Evolutionary conservation across 768 basidiomycete species (phyloP).

Genomic region (Agaricus subrufescens): DNA sequence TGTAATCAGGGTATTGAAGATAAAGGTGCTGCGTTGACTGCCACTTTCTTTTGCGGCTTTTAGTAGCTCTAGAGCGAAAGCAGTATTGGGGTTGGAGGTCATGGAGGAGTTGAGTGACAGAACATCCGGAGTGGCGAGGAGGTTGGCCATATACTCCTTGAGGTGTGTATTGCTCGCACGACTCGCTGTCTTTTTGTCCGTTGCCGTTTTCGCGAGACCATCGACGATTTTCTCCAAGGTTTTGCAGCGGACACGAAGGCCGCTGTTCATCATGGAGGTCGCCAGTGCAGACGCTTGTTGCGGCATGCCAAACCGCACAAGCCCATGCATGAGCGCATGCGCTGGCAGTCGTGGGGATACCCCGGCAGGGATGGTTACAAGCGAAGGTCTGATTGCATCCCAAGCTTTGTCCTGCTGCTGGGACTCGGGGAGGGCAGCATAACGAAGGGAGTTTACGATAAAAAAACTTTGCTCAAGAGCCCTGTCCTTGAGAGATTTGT

Average conservation of each 20-base stretch:
- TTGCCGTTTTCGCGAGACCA: constrained; percentile 16
- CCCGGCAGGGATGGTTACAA: constrained; percentile 35
- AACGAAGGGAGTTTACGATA: constrained; percentile 54
- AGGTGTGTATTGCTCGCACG: constrained; percentile 13
- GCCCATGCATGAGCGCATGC: constrained; percentile 60
- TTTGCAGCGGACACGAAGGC: constrained; percentile 41
- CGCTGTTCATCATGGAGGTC: constrained; percentile 46
- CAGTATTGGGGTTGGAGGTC: constrained; percentile 34
- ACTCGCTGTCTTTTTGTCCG: constrained; percentile 13
- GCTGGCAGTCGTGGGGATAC: constrained; percentile 57
- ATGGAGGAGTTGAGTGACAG: constrained; percentile 28
- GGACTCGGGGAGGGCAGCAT: constrained; percentile 27
- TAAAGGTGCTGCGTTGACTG: constrained; percentile 49
- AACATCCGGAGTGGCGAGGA: constrained; percentile 12
- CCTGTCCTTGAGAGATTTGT: constrained; percentile 35
- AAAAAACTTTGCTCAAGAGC: constrained; percentile 47
- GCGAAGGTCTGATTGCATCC: constrained; percentile 5
- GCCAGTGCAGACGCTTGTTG: constrained; percentile 46
- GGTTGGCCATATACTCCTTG: constrained; percentile 12
- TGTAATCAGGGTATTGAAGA: constrained; percentile 57
- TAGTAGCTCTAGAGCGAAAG: constrained; percentile 51
- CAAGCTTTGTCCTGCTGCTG: constrained; percentile 8
- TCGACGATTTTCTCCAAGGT: constrained; percentile 47
- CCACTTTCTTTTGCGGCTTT: constrained; percentile 47
- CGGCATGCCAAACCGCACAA: constrained; percentile 47